These are phyloP conservation scores for Tricholoma terreum DNA, from an alignment of 768 basidiomycete genomes.

Conservation along the genomic window DNA sequence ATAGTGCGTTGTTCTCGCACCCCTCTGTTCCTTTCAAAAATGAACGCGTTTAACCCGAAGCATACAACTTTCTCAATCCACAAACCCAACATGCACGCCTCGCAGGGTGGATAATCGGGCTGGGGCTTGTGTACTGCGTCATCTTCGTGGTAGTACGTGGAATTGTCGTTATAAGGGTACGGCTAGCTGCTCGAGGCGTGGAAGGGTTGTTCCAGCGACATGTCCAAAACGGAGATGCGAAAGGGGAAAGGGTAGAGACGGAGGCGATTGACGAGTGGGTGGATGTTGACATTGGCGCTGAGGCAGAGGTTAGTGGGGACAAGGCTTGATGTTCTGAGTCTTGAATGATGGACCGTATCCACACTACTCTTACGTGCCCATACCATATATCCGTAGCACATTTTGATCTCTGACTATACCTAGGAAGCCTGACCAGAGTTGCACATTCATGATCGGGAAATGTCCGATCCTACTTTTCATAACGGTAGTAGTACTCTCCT, in stretches of 20 bases:
- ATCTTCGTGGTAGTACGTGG: not conserved
- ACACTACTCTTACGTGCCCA: too few relatives aligned
- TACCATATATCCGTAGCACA: too few relatives aligned
- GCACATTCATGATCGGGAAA: too few relatives aligned
- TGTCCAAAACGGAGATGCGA: not conserved
- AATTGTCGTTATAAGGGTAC: not conserved
- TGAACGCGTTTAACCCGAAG: not conserved
- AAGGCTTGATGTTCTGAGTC: not conserved
- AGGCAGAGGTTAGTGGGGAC: not conserved
- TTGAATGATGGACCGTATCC: too few relatives aligned
- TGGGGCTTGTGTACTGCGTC: not conserved
- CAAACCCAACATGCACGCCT: not conserved
- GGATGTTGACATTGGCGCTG: not conserved
- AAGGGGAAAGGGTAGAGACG: not conserved
- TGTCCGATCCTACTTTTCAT: too few relatives aligned
- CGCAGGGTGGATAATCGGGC: not conserved
- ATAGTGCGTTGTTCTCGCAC: constrained; percentile 42
- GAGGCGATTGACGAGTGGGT: not conserved
- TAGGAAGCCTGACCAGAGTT: not conserved
- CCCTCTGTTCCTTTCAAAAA: not conserved
- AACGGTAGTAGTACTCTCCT: too few relatives aligned
- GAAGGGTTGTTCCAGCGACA: not conserved
- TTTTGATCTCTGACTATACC: too few relatives aligned
- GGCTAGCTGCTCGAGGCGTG: not conserved
- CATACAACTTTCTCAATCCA: constrained; percentile 1